Evolutionary conservation across 1,284 basidiomycete species (phyloP), one percentile per base, ranked within the genome.

Genomic region (Phylloboletellus chloephorus): DNA sequence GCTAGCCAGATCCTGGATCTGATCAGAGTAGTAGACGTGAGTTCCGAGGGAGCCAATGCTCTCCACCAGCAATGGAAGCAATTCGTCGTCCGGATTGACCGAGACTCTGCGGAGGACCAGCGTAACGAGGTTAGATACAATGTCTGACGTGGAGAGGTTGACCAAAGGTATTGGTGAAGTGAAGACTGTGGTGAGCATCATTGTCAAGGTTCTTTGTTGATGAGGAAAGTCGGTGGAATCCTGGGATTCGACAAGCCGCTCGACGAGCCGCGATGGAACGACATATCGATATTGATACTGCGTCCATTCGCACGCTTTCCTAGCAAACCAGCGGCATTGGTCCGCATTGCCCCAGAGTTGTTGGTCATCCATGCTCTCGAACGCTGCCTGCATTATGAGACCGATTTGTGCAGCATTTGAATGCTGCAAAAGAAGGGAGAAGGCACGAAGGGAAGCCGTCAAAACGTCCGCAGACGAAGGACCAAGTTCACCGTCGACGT

Each of bases 1-100:
- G 48, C 82, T 82, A 10, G 89, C 82, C 39, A 97, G 80, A 61
- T 97, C 94, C 58, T 91, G 89, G 48, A 95, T 89, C 67, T 98
- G 95, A 60, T 97, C 95, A 33, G 90, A 87, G 60, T 98, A 97
- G 69, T 96, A 95, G 41, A 95, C 81, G 60, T 96, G 91, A 6
- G 84, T 81, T 22, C 88, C 87, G 13, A 98, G 72, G 1, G 90
- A 87, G 5, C 88, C 73, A 41, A 96, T 85, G 56, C 88, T 88
- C 43, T 82, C 73, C 7, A 95, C 84, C 28, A 95, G 65, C 2
- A 76, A 66, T 0, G 82, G 74, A 7, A 96, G 67, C 7, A 92
- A 68, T 3, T 69, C 52, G 53, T 96, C 91, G n/a, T 76, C 65
- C 0, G 74, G 64, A 48, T 82, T 72, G 31, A 82, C 65, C 3